Evolutionary conservation across 257 asterid species (phyloP), one percentile per base, ranked within the genome.

Genomic region (Capsicum chinense): DNA sequence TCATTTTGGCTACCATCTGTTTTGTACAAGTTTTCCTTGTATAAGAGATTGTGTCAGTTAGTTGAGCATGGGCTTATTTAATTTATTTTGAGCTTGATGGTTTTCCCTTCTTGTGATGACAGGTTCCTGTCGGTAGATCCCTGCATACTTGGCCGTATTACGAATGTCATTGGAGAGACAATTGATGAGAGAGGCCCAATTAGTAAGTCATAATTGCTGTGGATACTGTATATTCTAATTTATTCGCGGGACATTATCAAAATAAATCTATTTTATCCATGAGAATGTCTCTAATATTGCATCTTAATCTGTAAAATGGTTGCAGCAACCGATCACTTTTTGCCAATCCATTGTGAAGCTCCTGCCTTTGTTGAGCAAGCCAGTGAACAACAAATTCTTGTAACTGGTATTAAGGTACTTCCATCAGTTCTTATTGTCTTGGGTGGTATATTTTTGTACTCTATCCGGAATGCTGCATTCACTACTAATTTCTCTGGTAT

Each of bases 281-380:
- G 14, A 11, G n/a, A 48, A 74, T 21, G 42, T 60, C 10, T 74
- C 80, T 74, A 39, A 74, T 50, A 74, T 74, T 50, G 60, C 80
- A 12, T 74, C 80, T 74, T 74, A 74, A 21, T 74, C 60, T 79
- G 58, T 37, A 69, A 60, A 80, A 66, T 33, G 85, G 70, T 50
- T 86, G 84, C 93, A 95, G 99, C 83, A 4, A 95, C 99, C 14
- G 97, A 94, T 3, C 98, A 95, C 90, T 95, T 42, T 84, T 85
- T 95, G 81, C 98, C 99, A 82, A 95, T 95, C 86, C 98, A 95
- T 79, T 97, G 98, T 16, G 99, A 95, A 90, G 98, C 99, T 87
- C 99, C 99, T 70, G 84, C 95, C 79, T 95, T 95, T 76, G 97
- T 94, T 54, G 99, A 95, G 89, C 99, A 95, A 89, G 97, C 99